Evolutionary conservation across 208 protist genomes (phyloP), one percentile per base, ranked within the genome.

Genomic region (Acanthamoeba divionensis): DNA sequence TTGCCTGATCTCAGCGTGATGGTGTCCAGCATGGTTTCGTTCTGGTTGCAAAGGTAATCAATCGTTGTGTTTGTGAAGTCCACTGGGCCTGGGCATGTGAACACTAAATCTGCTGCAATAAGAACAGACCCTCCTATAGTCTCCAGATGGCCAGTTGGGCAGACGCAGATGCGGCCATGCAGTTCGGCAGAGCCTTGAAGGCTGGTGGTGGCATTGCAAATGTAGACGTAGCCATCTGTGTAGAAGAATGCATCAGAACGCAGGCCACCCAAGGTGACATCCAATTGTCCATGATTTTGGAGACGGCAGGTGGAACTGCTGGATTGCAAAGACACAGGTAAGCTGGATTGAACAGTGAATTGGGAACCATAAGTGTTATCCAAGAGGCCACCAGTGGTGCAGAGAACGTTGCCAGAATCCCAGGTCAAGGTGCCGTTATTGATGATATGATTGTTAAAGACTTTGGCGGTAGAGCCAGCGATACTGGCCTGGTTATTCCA

Each of bases 191-290:
- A 86, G 26, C 48, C 36, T 21, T 67, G 47, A 8, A 86, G 48
- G 52, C 66, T 31, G 36, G 66, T 29, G 54, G 60, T 50, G 29
- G 75, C 75, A 57, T 86, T 21, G 54, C 75, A 86, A 50, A 86
- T 57, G 54, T 86, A 86, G 75, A 86, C 66, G 75, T 86, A 86
- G 75, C 75, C 75, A 21, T 50, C 48, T 36, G 60, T 86, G 75
- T 15, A n/a, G 52, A 86, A 26, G 54, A 60, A 86, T 8, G 50
- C 21, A 4, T 50, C 60, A 1, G 75, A 50, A 57, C 66, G 60
- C 54, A 86, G 54, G 33, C n/a, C n/a, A 57, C 75, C 75, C 75
- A 57, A 63, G 1, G 75, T 86, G 31, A 86, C 24, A 33, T 63
- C 60, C 33, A 86, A 21, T 8, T 50, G 48, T 50, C 75, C 75